Evolutionary conservation across 768 basidiomycete genomes (phyloP), one percentile per base, ranked within the genome.

Genomic region (Amanita thiersii): DNA sequence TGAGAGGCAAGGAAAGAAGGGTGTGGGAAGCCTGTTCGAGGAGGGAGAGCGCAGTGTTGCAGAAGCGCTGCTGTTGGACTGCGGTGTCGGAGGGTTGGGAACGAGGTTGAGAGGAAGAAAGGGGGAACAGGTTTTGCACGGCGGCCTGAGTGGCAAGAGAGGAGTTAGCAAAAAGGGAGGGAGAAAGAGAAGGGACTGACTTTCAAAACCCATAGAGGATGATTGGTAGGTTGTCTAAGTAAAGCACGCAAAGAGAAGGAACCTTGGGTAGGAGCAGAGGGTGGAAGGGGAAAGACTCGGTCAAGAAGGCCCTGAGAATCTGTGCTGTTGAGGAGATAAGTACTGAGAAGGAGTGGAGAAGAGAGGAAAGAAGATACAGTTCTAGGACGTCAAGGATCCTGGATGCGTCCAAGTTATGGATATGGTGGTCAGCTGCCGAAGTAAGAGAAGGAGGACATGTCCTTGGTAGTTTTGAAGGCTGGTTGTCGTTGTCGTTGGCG

Each of bases 291-390:
- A 54, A 84, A 82, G 48, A 85, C 81, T 50, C 86, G 81, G 67
- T 89, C 86, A 7, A 90, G 76, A 3, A 90, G 66, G 35, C 79
- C 83, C 49, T 86, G 85, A 0, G 70, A 70, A 57, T 90, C 87
- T 46, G 77, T 62, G 50, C 83, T 85, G 54, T n/a, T 15, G 32
- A 35, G 47, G 4, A 26, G 32, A 51, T 48, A 39, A 49, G 50
- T 15, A 32, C 4, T 25, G 40, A 34, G 21, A 17, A 30, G 32
- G 18, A 9, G 35, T 5, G 39, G 29, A 32, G 12, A 8, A 20
- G 26, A 32, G 11, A 43, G 17, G n/a, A 39, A 21, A 12, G 59
- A 69, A 37, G 19, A 45, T 46, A 80, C 79, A 66, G 62, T 50
- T 74, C 66, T 43, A 84, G 72, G 39, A 82, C 66, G 52, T 75